Percentiles rank a stretch among this genome's conserved stretches.
These are phyloP conservation scores for Auriscalpium microsporum DNA, from an alignment of 768 basidiomycete species.

Conservation along the genomic window DNA sequence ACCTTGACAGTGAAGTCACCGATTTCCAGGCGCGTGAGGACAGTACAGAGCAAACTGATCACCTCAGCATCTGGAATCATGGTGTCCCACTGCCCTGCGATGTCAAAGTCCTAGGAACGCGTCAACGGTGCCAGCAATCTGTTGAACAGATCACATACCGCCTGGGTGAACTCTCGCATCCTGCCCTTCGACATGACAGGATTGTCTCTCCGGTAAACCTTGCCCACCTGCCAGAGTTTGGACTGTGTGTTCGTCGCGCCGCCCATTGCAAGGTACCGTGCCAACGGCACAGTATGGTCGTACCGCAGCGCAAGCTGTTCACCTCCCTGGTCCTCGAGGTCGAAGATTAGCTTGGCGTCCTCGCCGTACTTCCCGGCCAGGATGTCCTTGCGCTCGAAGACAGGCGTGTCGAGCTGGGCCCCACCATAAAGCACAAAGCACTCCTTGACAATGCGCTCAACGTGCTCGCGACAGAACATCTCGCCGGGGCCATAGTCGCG, in stretches of 20 bases:
- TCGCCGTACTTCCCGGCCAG: slow-evolving; percentile 96
- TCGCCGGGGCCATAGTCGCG: slow-evolving; percentile 90
- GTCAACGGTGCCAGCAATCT: neutral
- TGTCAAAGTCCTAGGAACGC: slow-evolving; percentile 78
- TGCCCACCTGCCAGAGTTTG: slow-evolving; percentile 98
- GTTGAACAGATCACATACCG: slow-evolving; percentile 40
- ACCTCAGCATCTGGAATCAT: slow-evolving; percentile 98
- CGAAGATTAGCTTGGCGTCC: slow-evolving; percentile 95
- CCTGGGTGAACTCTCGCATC: slow-evolving; percentile 98
- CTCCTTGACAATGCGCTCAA: slow-evolving; percentile 82
- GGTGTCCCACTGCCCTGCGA: slow-evolving; percentile 83
- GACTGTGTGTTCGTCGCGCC: slow-evolving; percentile 65
- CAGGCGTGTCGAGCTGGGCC: slow-evolving; percentile 91
- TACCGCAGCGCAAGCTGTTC: slow-evolving; percentile 92
- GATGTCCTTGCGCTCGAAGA: slow-evolving; percentile 96
- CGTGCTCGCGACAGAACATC: slow-evolving; percentile 85
- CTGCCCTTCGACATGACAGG: slow-evolving; percentile 97
- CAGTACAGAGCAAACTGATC: slow-evolving; percentile 71
- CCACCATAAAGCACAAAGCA: slow-evolving; percentile 87
- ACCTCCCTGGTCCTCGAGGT: slow-evolving; percentile 94
- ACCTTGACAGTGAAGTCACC: slow-evolving; percentile 95
- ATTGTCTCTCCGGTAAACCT: slow-evolving; percentile 93
- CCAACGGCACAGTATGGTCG: slow-evolving; percentile 95
- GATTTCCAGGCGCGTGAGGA: slow-evolving; percentile 76
- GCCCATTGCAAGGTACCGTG: slow-evolving; percentile 91